phyloP scores from a whole-genome alignment of 805 yeast species.

The Ogataea parapolymorpha region DNA sequence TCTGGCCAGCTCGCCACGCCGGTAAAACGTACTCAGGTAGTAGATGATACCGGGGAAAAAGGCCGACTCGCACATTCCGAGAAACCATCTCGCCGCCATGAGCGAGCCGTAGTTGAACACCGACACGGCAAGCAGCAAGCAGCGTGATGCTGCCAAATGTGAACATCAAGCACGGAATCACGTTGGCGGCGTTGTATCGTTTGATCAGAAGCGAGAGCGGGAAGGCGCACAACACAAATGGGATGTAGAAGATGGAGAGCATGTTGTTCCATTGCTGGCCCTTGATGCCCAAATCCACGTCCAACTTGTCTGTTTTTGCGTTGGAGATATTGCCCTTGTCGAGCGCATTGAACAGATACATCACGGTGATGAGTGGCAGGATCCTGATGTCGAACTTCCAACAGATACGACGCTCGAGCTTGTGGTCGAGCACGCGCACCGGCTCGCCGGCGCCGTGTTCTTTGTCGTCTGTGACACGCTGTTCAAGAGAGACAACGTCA shows the following conservation, averaged over 20 bases:
- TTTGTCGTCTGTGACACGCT: slow-evolving; percentile 6
- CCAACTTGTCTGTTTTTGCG: slow-evolving; percentile 47
- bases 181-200: slow-evolving; percentile 41
- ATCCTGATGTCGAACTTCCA: slow-evolving; percentile 43
- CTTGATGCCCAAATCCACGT: slow-evolving; percentile 37
- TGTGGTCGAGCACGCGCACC: slow-evolving; percentile 14
- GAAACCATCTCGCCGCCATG: slow-evolving; percentile 35
- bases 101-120: slow-evolving; percentile 39
- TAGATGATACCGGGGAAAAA: slow-evolving; percentile 39
- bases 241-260: slow-evolving; percentile 44
- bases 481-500: slow-evolving; percentile 11
- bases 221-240: slow-evolving; percentile 43
- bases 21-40: slow-evolving; percentile 37
- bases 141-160: slow-evolving; percentile 42
- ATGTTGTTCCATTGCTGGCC: slow-evolving; percentile 44
- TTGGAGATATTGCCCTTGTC: slow-evolving; percentile 49
- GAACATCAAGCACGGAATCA: slow-evolving; percentile 43
- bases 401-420: slow-evolving; percentile 31
- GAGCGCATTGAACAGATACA: slow-evolving; percentile 47
- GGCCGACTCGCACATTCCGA: slow-evolving; percentile 38
- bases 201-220: slow-evolving; percentile 42
- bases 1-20: slow-evolving; percentile 37
- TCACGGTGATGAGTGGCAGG: slow-evolving; percentile 42
- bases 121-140: slow-evolving; percentile 35
- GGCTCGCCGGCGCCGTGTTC: slow-evolving; percentile 7